Percentiles rank a stretch among this genome's conserved stretches.
phyloP scores from a whole-genome alignment of 306 rosid species.

The Medicago arabica region DNA sequence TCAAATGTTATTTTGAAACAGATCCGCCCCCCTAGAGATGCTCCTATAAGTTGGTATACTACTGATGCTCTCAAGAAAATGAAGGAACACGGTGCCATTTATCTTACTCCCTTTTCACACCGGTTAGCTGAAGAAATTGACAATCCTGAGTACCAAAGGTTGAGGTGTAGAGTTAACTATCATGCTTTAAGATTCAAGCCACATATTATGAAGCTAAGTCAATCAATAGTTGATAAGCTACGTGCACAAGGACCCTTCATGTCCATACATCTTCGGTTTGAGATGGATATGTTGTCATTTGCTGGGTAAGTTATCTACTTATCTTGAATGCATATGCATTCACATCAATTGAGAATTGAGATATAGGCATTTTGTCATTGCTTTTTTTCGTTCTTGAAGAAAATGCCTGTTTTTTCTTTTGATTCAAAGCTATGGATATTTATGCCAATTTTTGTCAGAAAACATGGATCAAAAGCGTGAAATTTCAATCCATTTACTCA shows the following conservation, averaged over 20 bases:
- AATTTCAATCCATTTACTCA: too few relatives aligned
- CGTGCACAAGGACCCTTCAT: slow-evolving; percentile 89
- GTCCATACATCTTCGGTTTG: slow-evolving; percentile 98
- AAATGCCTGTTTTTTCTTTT: slow-evolving; percentile 6
- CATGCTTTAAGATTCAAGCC: slow-evolving; percentile 96
- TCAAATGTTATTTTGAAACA: slow-evolving; percentile 49
- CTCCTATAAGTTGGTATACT: slow-evolving; percentile 89
- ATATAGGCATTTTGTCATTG: not conserved
- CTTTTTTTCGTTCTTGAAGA: too few relatives aligned
- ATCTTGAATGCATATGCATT: slow-evolving; percentile 27
- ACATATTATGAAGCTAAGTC: slow-evolving; percentile 82
- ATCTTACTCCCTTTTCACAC: slow-evolving; percentile 97
- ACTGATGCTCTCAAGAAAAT: slow-evolving; percentile 78
- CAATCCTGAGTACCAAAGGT: slow-evolving; percentile 88
- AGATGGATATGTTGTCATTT: slow-evolving; percentile 99
- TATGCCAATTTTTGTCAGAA: slow-evolving; percentile 34
- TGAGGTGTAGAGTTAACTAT: slow-evolving; percentile 96
- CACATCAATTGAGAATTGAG: slow-evolving; percentile 27
- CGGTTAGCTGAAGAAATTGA: slow-evolving; percentile 97
- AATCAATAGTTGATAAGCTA: slow-evolving; percentile 92
- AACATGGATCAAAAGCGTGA: slow-evolving; percentile 23
- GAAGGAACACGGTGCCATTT: slow-evolving; percentile 91
- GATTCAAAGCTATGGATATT: slow-evolving; percentile 4
- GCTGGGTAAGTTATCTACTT: slow-evolving; percentile 80
- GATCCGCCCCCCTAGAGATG: slow-evolving; percentile 95